Conservation (phyloP, 768 basidiomycete genomes). For the Hortiboletus campestris region DNA sequence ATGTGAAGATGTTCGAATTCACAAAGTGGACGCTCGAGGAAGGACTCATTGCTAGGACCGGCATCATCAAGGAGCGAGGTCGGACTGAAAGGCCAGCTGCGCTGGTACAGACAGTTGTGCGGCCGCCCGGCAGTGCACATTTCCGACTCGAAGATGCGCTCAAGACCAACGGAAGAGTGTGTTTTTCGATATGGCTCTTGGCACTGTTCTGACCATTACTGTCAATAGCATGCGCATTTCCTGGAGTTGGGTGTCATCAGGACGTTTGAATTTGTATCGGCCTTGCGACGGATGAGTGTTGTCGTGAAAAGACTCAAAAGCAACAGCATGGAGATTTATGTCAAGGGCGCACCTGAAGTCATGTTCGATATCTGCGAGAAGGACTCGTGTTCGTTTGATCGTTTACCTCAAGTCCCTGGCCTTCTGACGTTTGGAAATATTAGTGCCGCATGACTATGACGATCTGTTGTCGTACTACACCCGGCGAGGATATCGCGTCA, state of each 20-base stretch:
- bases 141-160: conserved; percentile 94
- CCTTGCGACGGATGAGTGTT: conserved; percentile 94
- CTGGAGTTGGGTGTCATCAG: conserved; percentile 95
- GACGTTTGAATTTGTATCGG: conserved; percentile 94
- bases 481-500: conserved; percentile 93
- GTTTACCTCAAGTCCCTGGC: background rate
- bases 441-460: conserved; percentile 95
- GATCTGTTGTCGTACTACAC: conserved; percentile 97
- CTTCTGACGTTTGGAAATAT: conserved; percentile 13
- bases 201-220: background rate
- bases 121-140: conserved; percentile 89
- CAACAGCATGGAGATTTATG: conserved; percentile 94
- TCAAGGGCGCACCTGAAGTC: conserved; percentile 99
- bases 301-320: conserved; percentile 95
- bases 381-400: conserved; percentile 72
- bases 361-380: conserved; percentile 94
- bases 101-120: conserved; percentile 92
- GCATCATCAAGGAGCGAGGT: conserved; percentile 64
- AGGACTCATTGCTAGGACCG: conserved; percentile 69
- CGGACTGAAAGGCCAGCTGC: conserved; percentile 73
- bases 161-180: conserved; percentile 75
- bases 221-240: conserved; percentile 85
- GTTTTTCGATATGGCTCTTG: conserved; percentile 9
- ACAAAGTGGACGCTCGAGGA: conserved; percentile 97
- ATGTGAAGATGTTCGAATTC: conserved; percentile 98